These are phyloP conservation scores for Corylus heterophylla DNA, from an alignment of 306 rosid genomes.

Conservation along the genomic window DNA sequence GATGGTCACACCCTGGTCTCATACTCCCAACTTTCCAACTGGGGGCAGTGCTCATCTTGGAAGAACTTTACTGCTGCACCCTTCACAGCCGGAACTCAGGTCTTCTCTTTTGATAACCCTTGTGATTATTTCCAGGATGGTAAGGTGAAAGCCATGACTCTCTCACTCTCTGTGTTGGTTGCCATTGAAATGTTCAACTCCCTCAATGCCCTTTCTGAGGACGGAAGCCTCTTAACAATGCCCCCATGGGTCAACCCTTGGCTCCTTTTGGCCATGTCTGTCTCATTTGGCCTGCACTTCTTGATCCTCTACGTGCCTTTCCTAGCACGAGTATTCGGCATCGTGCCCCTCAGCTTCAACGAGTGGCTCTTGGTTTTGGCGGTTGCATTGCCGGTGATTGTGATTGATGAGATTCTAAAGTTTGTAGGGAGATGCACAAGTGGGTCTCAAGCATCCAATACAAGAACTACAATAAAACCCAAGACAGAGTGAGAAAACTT, in stretches of 20 bases:
- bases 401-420: conserved; percentile 62
- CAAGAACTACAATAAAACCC: conserved; percentile 45
- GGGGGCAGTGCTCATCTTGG: conserved; percentile 86
- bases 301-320: conserved; percentile 87
- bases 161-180: conserved; percentile 89
- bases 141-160: conserved; percentile 83
- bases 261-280: conserved; percentile 92
- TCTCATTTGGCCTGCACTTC: conserved; percentile 87
- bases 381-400: conserved; percentile 57
- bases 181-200: conserved; percentile 98
- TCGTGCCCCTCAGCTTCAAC: conserved; percentile 74
- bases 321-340: conserved; percentile 73
- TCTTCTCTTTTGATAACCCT: conserved; percentile 55
- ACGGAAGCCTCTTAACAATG: conserved; percentile 88
- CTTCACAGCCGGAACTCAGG: conserved; percentile 71
- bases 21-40: conserved; percentile 84
- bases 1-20: conserved; percentile 89
- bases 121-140: conserved; percentile 81
- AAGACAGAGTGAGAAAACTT: conserved; percentile 59
- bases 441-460: conserved; percentile 27
- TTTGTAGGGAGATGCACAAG: conserved; percentile 53
- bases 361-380: conserved; percentile 61
- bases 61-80: conserved; percentile 73
- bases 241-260: conserved; percentile 98
- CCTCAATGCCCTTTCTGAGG: conserved; percentile 83